Base-by-base conservation (phyloP, 768 basidiomycete genomes). In the Rhizopogon vesiculosus region DNA sequence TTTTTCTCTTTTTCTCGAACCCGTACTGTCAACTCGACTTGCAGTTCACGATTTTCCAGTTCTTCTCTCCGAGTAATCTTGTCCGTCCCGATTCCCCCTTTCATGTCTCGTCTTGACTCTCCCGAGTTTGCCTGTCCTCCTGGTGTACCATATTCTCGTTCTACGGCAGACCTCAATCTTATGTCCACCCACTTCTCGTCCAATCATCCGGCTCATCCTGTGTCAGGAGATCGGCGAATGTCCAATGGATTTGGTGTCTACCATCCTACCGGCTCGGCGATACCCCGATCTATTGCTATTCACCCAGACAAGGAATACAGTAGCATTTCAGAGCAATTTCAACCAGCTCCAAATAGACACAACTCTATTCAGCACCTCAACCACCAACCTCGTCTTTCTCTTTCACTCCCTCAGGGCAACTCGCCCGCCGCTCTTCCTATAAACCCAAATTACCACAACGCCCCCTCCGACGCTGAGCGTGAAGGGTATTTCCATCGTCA, bases 61-160 rank as follows among this genome's bases (percentile, higher is more conserved):
- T 16, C 28, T 39, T 44, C 39, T 50, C 22, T 56, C 29, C 33
- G 10, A 13, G 12, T 22, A 16, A 22, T 39, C 44, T 46, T 31
- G 16, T n/a, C 42, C 33, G 19, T 35, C 19, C 33, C 19, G 22
- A 22, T 38, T 38, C 25, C 48, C 48, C 16, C 2, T 22, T 25
- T 31, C 8, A 80, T 82, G 81, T 77, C 79, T 45, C 76, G 67
- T 55, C 61, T 66, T 57, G 78, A 78, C 51, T 60, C 69, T 45
- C 69, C 74, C 60, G 78, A 80, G 55, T 72, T 69, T 57, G 74
- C 76, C 45, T 67, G 66, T 56, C 59, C 60, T 25, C 66, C 72
- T 1, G 74, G 73, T 43, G 62, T 71, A 40, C 57, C 53, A 18
- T 55, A 55, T 38, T 57, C 63, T 55, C 73, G 69, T 28, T 62